Conservation (phyloP, 2,329 filamentous ascomycete species). For the Penicillium crustosum region DNA sequence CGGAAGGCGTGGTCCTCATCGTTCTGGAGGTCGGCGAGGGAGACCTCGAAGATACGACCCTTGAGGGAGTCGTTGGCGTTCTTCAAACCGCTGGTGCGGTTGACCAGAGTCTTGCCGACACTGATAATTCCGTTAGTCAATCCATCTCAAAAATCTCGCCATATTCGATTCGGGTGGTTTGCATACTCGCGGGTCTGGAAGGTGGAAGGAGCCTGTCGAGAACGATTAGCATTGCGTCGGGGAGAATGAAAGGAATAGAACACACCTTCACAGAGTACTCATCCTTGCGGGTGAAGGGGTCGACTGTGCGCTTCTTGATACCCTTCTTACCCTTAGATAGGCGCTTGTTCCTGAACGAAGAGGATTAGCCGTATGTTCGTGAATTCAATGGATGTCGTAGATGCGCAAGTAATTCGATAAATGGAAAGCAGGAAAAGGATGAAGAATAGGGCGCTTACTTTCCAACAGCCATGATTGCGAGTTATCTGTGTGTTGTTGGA, state of each 20-base stretch:
- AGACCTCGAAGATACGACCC: slow-evolving; percentile 98
- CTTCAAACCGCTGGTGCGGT: slow-evolving; percentile 99
- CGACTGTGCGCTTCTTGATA: slow-evolving; percentile 98
- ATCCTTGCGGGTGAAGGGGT: slow-evolving; percentile 98
- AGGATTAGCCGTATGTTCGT: slow-evolving; percentile 20
- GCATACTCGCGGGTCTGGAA: slow-evolving; percentile 96
- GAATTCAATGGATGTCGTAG: slow-evolving; percentile 1
- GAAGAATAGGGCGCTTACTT: slow-evolving; percentile 53
- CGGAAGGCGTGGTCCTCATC: slow-evolving; percentile 99
- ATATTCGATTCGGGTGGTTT: slow-evolving; percentile 6
- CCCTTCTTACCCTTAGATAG: slow-evolving; percentile 99
- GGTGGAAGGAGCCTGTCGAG: slow-evolving; percentile 76
- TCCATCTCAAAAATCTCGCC: background rate
- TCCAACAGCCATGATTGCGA: slow-evolving; percentile 79
- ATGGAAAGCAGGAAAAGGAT: slow-evolving; percentile 7
- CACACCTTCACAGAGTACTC: slow-evolving; percentile 96
- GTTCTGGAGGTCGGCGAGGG: slow-evolving; percentile 97
- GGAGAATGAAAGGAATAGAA: slow-evolving; percentile 4
- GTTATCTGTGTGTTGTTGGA: slow-evolving; percentile 45
- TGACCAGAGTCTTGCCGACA: slow-evolving; percentile 99
- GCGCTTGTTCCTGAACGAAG: slow-evolving; percentile 84
- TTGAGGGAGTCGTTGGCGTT: slow-evolving; percentile 99
- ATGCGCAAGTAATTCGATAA: slow-evolving; percentile 10
- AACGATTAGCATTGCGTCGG: slow-evolving; percentile 20
- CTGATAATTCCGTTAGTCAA: slow-evolving; percentile 51